Evolutionary conservation across 768 basidiomycete genomes (phyloP).

Genomic region (Panellus pusillus): DNA sequence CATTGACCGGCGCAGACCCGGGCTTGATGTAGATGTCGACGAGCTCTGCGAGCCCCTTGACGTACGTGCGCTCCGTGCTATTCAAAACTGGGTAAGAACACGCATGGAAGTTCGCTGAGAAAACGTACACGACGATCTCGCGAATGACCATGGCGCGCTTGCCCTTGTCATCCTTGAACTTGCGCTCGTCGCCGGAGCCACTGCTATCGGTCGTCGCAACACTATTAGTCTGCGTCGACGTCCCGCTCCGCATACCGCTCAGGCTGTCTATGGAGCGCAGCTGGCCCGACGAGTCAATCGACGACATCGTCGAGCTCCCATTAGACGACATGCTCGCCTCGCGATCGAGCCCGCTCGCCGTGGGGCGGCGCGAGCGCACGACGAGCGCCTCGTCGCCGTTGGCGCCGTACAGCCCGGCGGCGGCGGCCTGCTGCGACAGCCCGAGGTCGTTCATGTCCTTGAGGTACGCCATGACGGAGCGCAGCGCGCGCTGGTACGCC

Average conservation of each 20-base stretch:
- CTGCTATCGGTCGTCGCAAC: constrained; percentile 74
- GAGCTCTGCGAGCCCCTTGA: constrained; percentile 90
- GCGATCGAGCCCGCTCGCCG: constrained; percentile 57
- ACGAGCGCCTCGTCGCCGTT: constrained; percentile 43
- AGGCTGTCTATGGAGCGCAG: constrained; percentile 69
- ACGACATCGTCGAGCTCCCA: constrained; percentile 41
- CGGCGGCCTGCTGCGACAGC: constrained; percentile 59
- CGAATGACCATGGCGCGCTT: constrained; percentile 83
- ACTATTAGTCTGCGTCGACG: constrained; percentile 66
- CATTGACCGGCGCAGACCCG: constrained; percentile 65
- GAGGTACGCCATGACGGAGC: constrained; percentile 94
- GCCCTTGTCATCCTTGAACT: constrained; percentile 87
- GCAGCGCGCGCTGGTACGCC: constrained; percentile 75
- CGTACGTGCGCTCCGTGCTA: constrained; percentile 94
- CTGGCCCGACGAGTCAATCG: constrained; percentile 48
- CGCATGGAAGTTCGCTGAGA: background rate
- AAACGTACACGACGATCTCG: constrained; percentile 86
- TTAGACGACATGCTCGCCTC: constrained; percentile 57
- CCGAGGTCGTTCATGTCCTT: constrained; percentile 94
- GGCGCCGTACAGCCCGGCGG: constrained; percentile 59
- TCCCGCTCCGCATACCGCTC: constrained; percentile 57
- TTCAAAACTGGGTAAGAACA: constrained; percentile 21
- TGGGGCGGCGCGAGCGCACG: constrained; percentile 64
- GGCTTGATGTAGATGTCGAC: constrained; percentile 95
- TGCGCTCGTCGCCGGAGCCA: constrained; percentile 77